phyloP scores from a whole-genome alignment of 164 flowering plant species.

The Pachysandra terminalis region DNA sequence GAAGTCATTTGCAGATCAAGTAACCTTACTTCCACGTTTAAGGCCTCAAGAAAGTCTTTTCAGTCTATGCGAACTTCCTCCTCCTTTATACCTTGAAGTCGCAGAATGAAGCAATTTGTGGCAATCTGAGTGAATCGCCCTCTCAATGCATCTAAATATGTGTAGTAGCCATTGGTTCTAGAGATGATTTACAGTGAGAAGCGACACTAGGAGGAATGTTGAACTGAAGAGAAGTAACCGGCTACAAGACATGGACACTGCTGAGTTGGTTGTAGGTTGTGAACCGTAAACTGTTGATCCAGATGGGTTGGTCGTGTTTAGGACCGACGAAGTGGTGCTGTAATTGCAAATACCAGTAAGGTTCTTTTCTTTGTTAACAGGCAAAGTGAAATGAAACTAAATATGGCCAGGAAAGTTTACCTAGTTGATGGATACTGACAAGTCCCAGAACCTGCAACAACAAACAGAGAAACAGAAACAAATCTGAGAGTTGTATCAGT shows the following conservation, averaged over 20 bases:
- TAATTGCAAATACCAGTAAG: conserved; percentile 6
- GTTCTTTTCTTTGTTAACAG: neutral
- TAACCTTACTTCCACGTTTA: too few relatives aligned
- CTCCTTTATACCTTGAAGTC: neutral
- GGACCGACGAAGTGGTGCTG: conserved; percentile 51
- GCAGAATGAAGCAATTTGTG: neutral
- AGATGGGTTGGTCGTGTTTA: conserved; percentile 48
- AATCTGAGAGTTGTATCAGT: too few relatives aligned
- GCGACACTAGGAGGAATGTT: conserved; percentile 10
- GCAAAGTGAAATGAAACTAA: neutral
- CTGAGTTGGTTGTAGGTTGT: conserved; percentile 30
- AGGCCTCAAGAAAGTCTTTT: too few relatives aligned
- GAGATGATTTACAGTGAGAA: conserved; percentile 11
- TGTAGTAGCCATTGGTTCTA: conserved; percentile 2
- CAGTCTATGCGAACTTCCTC: too few relatives aligned
- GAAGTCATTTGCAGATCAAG: neutral
- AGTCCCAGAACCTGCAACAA: conserved; percentile 46
- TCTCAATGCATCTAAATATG: neutral
- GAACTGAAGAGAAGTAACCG: conserved; percentile 10
- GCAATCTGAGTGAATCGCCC: conserved; percentile 18
- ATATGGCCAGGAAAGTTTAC: conserved; percentile 25
- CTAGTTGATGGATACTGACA: conserved; percentile 63
- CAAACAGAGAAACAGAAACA: neutral
- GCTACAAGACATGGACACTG: conserved; percentile 9
- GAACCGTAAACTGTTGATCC: conserved; percentile 47